Base-by-base conservation (phyloP, 805 yeast species). In the Ogataea zsoltii region DNA sequence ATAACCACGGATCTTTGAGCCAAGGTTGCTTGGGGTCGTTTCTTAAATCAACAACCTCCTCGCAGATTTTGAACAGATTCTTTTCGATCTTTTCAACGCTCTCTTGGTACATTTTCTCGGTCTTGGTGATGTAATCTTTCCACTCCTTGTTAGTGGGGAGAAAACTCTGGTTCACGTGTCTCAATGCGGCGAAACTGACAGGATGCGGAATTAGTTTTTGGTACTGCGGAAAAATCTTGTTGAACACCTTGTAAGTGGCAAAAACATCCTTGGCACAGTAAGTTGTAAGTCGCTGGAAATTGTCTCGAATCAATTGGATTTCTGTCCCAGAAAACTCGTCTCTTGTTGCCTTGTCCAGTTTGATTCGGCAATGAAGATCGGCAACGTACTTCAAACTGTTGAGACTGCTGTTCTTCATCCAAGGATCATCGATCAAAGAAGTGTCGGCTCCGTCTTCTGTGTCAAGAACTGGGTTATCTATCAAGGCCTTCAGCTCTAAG, bases 211-310 rank as follows among this genome's bases (percentile, higher is more conserved):
- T 81, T 41, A 80, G 76, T 26, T 70, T 57, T 21, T 77, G 63
- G 58, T 88, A 94, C 29, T 70, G 67, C 1, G 96, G 97, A 26
- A 82, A 79, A 0, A 90, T 77, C 47, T 79, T 79, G 46, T 74
- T 70, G 52, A 83, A 83, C 2, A 92, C 88, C 48, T 69, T 68
- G 56, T 76, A 84, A 0, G 99, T 94, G 1, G 84, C 83, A 7
- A 69, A 68, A 0, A 90, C 96, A 68, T 94, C 99, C 4, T 65
- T 67, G 0, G 96, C 89, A 74, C 99, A 95, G 68, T 95, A 94
- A 31, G 67, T 63, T 71, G 89, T 80, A 48, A 91, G 70, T 7
- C 65, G 54, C 44, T 79, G 77, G 58, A 91, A 83, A 48, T 82
- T 73, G 7, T 75, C 73, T 7, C 72, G 66, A 12, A 90, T 72